These are phyloP conservation scores for Viola pubescens DNA, from an alignment of 441 rosid species.

Conservation along the genomic window DNA sequence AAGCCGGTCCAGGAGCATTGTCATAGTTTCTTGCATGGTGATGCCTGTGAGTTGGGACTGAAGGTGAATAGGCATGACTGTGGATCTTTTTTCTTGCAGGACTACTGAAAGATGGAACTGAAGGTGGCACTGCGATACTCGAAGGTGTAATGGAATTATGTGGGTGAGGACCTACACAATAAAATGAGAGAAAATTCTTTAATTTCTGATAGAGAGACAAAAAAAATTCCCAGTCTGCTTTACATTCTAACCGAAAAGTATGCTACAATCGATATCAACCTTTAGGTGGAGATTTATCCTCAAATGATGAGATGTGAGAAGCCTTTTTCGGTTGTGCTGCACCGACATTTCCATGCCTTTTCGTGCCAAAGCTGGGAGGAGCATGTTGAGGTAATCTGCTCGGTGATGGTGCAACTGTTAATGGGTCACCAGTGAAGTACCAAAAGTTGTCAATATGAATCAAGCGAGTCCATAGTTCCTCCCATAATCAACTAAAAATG, in stretches of 20 bases:
- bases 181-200: conserved; percentile 5
- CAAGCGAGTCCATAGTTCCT: background rate
- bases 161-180: conserved; percentile 25
- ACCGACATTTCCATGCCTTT: conserved; percentile 22
- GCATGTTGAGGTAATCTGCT: conserved; percentile 7
- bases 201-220: background rate
- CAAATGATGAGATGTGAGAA: conserved; percentile 18
- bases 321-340: conserved; percentile 20
- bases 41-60: conserved; percentile 21
- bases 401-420: conserved; percentile 3
- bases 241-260: background rate
- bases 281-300: conserved; percentile 20
- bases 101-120: conserved; percentile 20
- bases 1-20: conserved; percentile 24
- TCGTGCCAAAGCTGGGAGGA: conserved; percentile 22
- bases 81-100: conserved; percentile 25
- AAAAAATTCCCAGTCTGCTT: too few relatives aligned
- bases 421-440: background rate
- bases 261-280: conserved; percentile 20
- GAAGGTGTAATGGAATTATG: conserved; percentile 30
- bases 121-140: conserved; percentile 46
- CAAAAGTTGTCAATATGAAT: background rate
- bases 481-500: background rate
- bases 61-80: conserved; percentile 29
- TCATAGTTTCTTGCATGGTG: conserved; percentile 24